Evolutionary conservation across 2,329 filamentous ascomycete species (phyloP).

Genomic region (Arthrobotrys iridis): DNA sequence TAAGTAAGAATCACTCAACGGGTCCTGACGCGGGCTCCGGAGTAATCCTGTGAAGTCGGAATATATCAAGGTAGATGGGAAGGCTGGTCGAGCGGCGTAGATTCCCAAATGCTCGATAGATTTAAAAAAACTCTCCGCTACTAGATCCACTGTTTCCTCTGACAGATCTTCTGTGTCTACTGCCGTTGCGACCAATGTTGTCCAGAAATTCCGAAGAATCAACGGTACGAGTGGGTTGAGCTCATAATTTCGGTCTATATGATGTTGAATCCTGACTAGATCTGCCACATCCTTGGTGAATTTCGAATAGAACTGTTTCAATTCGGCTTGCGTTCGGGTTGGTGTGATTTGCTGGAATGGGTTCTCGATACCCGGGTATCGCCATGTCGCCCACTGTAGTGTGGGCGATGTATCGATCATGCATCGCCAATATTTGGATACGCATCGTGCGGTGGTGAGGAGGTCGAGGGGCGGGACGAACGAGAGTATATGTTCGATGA

Average conservation of each 20-base stretch:
- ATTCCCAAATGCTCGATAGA: not conserved
- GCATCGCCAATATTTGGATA: conserved; percentile 3
- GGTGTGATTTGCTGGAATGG: not conserved
- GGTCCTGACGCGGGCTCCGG: too few relatives aligned
- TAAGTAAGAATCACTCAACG: too few relatives aligned
- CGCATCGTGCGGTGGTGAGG: not conserved
- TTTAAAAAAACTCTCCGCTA: not conserved
- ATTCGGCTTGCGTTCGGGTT: not conserved
- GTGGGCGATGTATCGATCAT: not conserved
- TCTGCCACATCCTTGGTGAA: not conserved
- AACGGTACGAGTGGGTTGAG: not conserved
- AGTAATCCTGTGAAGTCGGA: not conserved
- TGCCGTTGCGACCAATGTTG: not conserved
- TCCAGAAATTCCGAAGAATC: not conserved
- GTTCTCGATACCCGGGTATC: not conserved
- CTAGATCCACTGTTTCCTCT: not conserved
- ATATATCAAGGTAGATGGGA: not conserved
- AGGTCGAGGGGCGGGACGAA: not conserved
- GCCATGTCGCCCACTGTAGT: conserved; percentile 8
- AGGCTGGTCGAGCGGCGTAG: not conserved
- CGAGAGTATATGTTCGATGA: conserved; percentile 5
- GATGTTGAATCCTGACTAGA: not conserved
- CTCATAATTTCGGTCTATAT: not conserved
- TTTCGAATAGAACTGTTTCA: not conserved
- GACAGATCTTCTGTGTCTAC: not conserved